Conservation (phyloP, 768 basidiomycete species). For the Pulveroboletus sp. region DNA sequence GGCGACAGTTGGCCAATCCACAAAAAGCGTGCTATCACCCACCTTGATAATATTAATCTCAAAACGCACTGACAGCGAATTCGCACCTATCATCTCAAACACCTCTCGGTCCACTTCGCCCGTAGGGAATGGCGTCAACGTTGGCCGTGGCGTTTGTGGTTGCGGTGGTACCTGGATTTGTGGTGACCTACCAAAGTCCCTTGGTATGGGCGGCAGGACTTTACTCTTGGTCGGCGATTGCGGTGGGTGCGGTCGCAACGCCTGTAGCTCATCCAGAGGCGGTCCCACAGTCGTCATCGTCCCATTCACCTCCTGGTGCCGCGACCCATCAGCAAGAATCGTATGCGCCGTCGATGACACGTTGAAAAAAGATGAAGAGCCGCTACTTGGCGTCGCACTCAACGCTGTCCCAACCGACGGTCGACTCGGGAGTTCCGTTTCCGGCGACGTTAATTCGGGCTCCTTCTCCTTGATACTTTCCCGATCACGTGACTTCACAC, state of each 20-base stretch:
- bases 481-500: slow-evolving; percentile 50
- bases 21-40: slow-evolving; percentile 22
- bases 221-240: slow-evolving; percentile 55
- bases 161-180: slow-evolving; percentile 9
- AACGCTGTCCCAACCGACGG: slow-evolving; percentile 46
- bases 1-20: not conserved
- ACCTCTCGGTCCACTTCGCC: slow-evolving; percentile 63
- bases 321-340: slow-evolving; percentile 32
- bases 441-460: slow-evolving; percentile 32
- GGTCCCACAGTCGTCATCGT: slow-evolving; percentile 13
- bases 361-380: slow-evolving; percentile 84
- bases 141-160: slow-evolving; percentile 34
- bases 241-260: slow-evolving; percentile 44
- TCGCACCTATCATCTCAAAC: slow-evolving; percentile 71
- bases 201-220: slow-evolving; percentile 75
- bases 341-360: slow-evolving; percentile 55
- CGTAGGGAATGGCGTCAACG: slow-evolving; percentile 51
- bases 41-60: slow-evolving; percentile 98
- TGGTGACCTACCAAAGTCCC: slow-evolving; percentile 47
- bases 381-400: slow-evolving; percentile 65
- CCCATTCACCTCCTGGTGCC: slow-evolving; percentile 26
- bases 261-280: slow-evolving; percentile 27
- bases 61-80: slow-evolving; percentile 84
- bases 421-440: slow-evolving; percentile 44
- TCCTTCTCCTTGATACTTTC: slow-evolving; percentile 44